Percentiles rank a stretch among this genome's conserved stretches.
phyloP scores from a whole-genome alignment of 2,329 filamentous ascomycete species.

The Aspergillus tanneri region DNA sequence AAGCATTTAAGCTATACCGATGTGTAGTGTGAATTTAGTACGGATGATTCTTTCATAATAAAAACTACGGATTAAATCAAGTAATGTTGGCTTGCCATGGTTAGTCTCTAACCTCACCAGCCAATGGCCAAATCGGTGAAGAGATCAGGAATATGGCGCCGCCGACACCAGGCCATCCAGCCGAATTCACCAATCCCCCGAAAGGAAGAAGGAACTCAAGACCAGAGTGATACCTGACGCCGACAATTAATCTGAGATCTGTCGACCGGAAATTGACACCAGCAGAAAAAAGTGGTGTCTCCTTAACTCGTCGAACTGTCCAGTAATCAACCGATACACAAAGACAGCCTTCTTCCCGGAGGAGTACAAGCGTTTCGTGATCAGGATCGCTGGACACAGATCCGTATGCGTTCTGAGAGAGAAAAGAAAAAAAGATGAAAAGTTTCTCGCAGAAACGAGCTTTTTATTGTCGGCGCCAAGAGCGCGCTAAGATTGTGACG shows the following conservation, averaged over 20 bases:
- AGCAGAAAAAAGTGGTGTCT: constrained; percentile 62
- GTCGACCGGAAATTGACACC: constrained; percentile 86
- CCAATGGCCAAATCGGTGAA: constrained; percentile 82
- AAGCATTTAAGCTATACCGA: too few relatives aligned
- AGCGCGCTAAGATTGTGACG: constrained; percentile 19
- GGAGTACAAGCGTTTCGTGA: constrained; percentile 34
- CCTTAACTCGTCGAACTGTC: constrained; percentile 84
- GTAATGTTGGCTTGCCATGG: constrained; percentile 73
- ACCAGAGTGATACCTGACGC: constrained; percentile 52
- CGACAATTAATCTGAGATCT: constrained; percentile 77
- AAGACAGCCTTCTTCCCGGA: constrained; percentile 45
- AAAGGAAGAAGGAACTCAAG: constrained; percentile 61
- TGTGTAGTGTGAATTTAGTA: too few relatives aligned
- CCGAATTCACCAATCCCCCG: constrained; percentile 62
- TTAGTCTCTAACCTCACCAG: constrained; percentile 86
- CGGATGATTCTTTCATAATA: too few relatives aligned
- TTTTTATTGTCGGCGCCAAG: constrained; percentile 35
- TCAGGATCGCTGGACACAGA: constrained; percentile 84
- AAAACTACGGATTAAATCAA: constrained; percentile 12
- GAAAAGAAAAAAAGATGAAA: constrained; percentile 41
- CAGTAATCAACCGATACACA: constrained; percentile 74
- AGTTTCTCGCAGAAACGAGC: constrained; percentile 19
- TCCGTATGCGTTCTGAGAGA: constrained; percentile 56
- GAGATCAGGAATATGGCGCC: constrained; percentile 86
- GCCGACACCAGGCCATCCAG: constrained; percentile 53